phyloP scores from a whole-genome alignment of 163 green algal genomes.

The Chlamydomonas reinhardtii region DNA sequence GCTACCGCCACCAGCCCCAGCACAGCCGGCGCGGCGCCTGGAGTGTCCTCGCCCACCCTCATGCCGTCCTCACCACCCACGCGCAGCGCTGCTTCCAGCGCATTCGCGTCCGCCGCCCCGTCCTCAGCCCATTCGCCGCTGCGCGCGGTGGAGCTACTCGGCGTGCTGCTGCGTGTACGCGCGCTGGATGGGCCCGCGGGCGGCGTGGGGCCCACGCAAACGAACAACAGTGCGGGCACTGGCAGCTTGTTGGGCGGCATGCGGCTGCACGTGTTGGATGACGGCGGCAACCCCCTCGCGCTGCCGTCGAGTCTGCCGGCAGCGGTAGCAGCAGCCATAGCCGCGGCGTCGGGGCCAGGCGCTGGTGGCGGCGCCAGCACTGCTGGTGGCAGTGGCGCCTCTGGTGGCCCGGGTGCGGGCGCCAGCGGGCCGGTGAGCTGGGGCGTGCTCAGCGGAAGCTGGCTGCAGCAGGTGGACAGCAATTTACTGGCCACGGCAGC shows the following conservation, averaged over 20 bases:
- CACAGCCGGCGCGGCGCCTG: too few species aligned
- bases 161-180: slow-evolving; percentile 29
- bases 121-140: too few species aligned
- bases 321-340: background rate
- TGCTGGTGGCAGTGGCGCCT: background rate
- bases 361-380: background rate
- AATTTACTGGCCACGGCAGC: background rate
- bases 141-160: background rate
- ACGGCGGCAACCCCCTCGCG: background rate
- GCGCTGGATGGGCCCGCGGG: slow-evolving; percentile 1
- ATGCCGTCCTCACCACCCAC: background rate
- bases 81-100: background rate
- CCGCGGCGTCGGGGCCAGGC: background rate
- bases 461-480: background rate
- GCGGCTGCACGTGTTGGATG: slow-evolving; percentile 29
- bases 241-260: slow-evolving; percentile 6
- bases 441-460: background rate
- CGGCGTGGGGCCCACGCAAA: too few species aligned
- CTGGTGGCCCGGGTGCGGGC: background rate
- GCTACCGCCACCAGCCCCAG: too few species aligned
- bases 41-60: background rate
- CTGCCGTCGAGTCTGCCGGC: slow-evolving; percentile 11
- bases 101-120: too few species aligned
- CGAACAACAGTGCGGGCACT: background rate
- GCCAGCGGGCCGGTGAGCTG: background rate